Percentiles rank a stretch among this genome's conserved stretches.
Conservation (phyloP, 1,139 yeast species). For the Debaryomycetaceae sp. region DNA sequence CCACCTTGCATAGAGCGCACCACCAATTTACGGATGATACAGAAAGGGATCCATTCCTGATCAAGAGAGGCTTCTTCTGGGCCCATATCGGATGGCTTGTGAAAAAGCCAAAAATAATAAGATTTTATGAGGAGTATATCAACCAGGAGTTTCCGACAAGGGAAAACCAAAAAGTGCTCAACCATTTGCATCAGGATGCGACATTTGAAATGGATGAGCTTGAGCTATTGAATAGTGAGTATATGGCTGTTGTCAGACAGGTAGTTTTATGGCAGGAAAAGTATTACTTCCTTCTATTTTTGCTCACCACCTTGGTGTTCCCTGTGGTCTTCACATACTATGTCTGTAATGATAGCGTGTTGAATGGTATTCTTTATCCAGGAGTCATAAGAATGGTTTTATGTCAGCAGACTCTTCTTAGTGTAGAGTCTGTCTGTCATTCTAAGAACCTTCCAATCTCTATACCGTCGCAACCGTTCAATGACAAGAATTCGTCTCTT, state of each 20-base stretch:
- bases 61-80: slow-evolving; percentile 54
- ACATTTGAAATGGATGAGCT: slow-evolving; percentile 26
- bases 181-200: slow-evolving; percentile 21
- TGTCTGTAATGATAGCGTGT: slow-evolving; percentile 37
- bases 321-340: slow-evolving; percentile 47
- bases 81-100: slow-evolving; percentile 67
- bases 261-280: slow-evolving; percentile 59
- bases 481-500: slow-evolving; percentile 55
- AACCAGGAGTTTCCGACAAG: slow-evolving; percentile 42
- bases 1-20: slow-evolving; percentile 64
- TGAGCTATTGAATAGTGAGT: slow-evolving; percentile 14
- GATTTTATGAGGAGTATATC: slow-evolving; percentile 33
- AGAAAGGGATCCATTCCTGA: slow-evolving; percentile 64
- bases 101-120: slow-evolving; percentile 43
- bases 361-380: slow-evolving; percentile 58
- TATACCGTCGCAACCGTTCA: slow-evolving; percentile 55
- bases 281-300: slow-evolving; percentile 41
- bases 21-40: slow-evolving; percentile 64
- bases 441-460: slow-evolving; percentile 37
- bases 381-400: slow-evolving; percentile 57
- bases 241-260: slow-evolving; percentile 13
- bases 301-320: slow-evolving; percentile 44
- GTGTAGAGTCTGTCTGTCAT: slow-evolving; percentile 63
- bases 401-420: slow-evolving; percentile 56
- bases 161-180: slow-evolving; percentile 3